Percentiles rank a stretch among this genome's conserved stretches.
phyloP scores from a whole-genome alignment of 495 filamentous ascomycete species.

The Annulohypoxylon stygium region DNA sequence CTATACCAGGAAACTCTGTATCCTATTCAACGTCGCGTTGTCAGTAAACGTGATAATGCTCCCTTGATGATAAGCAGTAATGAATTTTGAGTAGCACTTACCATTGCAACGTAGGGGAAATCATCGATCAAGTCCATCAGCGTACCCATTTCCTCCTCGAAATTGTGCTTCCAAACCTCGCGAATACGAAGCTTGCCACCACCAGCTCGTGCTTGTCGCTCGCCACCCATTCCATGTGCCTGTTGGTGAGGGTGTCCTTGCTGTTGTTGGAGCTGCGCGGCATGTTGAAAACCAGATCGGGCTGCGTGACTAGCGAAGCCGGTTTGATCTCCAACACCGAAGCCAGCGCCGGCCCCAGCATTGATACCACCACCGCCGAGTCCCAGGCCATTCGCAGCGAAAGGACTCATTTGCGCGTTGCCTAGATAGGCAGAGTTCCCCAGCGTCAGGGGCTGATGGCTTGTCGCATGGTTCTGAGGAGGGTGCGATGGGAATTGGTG shows the following conservation, averaged over 20 bases:
- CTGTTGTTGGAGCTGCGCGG: conserved; percentile 74
- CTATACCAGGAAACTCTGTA: conserved; percentile 96
- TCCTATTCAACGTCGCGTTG: conserved; percentile 69
- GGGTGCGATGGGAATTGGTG: conserved; percentile 62
- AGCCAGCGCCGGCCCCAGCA: conserved; percentile 59
- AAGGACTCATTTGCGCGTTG: conserved; percentile 76
- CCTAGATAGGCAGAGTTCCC: conserved; percentile 57
- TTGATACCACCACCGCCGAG: conserved; percentile 64
- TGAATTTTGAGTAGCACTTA: conserved; percentile 55
- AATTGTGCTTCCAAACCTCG: conserved; percentile 93
- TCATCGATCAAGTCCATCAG: conserved; percentile 85
- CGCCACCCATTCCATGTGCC: conserved; percentile 62
- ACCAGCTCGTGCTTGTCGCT: conserved; percentile 56
- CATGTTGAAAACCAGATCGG: conserved; percentile 85
- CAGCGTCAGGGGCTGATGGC: conserved; percentile 56
- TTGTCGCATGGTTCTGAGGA: conserved; percentile 54
- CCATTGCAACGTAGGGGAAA: conserved; percentile 97
- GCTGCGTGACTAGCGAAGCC: conserved; percentile 91
- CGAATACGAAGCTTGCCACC: conserved; percentile 80
- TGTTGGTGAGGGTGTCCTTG: conserved; percentile 67
- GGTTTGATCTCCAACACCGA: conserved; percentile 76
- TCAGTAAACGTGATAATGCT: conserved; percentile 40
- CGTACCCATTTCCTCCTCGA: conserved; percentile 87
- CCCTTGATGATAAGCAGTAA: neutral
- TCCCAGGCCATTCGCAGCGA: conserved; percentile 71